A percentile compares a stretch with the other conserved stretches of the same genome.
phyloP scores from a whole-genome alignment of 1,139 yeast species.

The Geotrichum restrictum region DNA sequence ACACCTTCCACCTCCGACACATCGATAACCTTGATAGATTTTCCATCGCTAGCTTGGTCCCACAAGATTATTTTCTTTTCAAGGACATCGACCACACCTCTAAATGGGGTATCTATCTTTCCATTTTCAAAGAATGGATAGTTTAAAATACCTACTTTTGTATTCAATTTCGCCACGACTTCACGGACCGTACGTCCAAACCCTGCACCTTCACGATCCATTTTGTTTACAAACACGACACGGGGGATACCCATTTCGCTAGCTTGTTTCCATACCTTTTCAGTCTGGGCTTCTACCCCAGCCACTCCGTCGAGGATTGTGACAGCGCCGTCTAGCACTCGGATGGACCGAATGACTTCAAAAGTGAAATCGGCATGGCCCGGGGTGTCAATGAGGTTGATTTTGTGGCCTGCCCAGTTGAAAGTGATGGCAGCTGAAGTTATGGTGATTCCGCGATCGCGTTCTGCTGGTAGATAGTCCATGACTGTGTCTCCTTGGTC shows the following conservation, averaged over 20 bases:
- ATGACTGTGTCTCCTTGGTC: constrained; percentile 97
- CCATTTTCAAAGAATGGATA: constrained; percentile 63
- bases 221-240: constrained; percentile 79
- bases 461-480: constrained; percentile 84
- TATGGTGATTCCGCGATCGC: constrained; percentile 91
- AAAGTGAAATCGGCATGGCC: constrained; percentile 98
- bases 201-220: constrained; percentile 97
- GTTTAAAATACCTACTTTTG: constrained; percentile 69
- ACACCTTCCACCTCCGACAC: constrained; percentile 39
- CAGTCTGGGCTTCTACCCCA: constrained; percentile 97
- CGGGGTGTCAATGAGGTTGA: constrained; percentile 92
- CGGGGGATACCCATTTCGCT: constrained; percentile 62
- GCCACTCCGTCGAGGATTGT: constrained; percentile 93
- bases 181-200: constrained; percentile 86
- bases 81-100: constrained; percentile 81
- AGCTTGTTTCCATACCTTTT: constrained; percentile 93
- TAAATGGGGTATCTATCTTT: constrained; percentile 47
- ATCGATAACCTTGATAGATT: constrained; percentile 50
- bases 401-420: constrained; percentile 72
- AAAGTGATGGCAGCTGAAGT: constrained; percentile 94
- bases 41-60: constrained; percentile 55
- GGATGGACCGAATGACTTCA: constrained; percentile 82
- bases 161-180: constrained; percentile 69
- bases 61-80: constrained; percentile 63
- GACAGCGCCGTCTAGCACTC: constrained; percentile 91